Evolutionary conservation across 805 yeast genomes (phyloP).

Genomic region (Candida nanaspora): DNA sequence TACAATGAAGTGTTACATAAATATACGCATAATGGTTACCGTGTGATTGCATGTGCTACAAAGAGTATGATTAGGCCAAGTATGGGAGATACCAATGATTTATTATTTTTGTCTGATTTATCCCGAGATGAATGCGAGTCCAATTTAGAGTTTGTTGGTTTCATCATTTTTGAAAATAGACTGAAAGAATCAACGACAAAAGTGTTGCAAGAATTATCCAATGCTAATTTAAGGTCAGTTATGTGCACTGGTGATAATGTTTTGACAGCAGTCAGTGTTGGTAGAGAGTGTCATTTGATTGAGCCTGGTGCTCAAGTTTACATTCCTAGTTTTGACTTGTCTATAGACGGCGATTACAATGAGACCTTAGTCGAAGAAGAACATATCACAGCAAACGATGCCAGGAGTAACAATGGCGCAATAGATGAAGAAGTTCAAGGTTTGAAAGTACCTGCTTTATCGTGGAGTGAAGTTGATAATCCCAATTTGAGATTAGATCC

Average conservation of each 20-base stretch:
- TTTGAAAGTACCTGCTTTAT: constrained; percentile 26
- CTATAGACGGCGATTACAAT: neutral
- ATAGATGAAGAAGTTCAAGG: constrained; percentile 1
- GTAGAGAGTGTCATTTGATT: constrained; percentile 71
- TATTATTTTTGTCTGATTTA: constrained; percentile 42
- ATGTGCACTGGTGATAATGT: constrained; percentile 99
- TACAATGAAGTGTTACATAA: constrained; percentile 68
- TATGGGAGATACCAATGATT: constrained; percentile 27
- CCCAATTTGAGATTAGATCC: constrained; percentile 54
- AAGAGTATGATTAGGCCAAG: constrained; percentile 29
- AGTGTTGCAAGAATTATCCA: constrained; percentile 51
- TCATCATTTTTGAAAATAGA: constrained; percentile 88
- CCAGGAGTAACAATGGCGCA: constrained; percentile 10
- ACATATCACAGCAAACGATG: neutral
- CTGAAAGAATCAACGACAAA: constrained; percentile 61
- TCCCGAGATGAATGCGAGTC: constrained; percentile 63
- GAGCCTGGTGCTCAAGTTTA: constrained; percentile 37
- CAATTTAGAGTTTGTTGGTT: constrained; percentile 71
- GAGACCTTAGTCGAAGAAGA: constrained; percentile 1
- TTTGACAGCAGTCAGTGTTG: constrained; percentile 91
- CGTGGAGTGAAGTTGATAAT: constrained; percentile 67
- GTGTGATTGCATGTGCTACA: constrained; percentile 89
- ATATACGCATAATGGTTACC: constrained; percentile 88
- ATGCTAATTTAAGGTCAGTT: constrained; percentile 71
- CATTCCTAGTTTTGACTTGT: constrained; percentile 47